Conservation (phyloP, 83 land plant genomes). For the Diphasiastrum complanatum region DNA sequence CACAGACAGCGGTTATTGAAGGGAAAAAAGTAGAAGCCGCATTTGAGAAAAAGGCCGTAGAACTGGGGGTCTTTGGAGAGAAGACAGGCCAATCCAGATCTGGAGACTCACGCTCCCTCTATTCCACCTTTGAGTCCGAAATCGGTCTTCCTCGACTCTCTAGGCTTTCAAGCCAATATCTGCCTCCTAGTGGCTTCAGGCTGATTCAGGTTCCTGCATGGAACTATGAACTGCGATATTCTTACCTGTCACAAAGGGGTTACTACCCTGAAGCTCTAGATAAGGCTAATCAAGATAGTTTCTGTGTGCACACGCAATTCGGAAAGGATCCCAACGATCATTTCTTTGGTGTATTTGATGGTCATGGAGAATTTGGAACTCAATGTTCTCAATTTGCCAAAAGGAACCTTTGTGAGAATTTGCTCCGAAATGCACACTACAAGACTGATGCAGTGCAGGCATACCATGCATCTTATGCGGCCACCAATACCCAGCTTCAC, state of each 20-base stretch:
- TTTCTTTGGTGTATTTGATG: slow-evolving; percentile 14
- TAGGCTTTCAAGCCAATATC: slow-evolving; percentile 7
- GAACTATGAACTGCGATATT: slow-evolving; percentile 2
- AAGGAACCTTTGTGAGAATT: slow-evolving; percentile 1
- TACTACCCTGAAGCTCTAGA: slow-evolving; percentile 15
- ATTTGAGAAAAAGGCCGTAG: too few species aligned
- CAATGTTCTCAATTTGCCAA: slow-evolving; percentile 10
- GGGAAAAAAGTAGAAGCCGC: too few species aligned
- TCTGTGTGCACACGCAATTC: slow-evolving; percentile 13
- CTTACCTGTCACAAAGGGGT: slow-evolving; percentile 12
- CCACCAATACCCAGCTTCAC: slow-evolving; percentile 14
- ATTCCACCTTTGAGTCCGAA: too few species aligned
- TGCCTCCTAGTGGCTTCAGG: slow-evolving; percentile 8
- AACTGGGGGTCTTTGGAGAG: too few species aligned
- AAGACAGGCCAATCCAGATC: too few species aligned
- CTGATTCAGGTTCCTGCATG: slow-evolving; percentile 8
- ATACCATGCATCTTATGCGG: neutral
- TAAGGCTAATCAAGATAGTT: slow-evolving; percentile 13
- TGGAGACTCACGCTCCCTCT: too few species aligned
- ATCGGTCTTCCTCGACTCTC: too few species aligned
- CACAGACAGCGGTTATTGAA: too few species aligned
- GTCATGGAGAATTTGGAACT: slow-evolving; percentile 12
- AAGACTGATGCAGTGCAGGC: slow-evolving; percentile 4
- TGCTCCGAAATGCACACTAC: neutral
- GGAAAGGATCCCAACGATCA: slow-evolving; percentile 8